A percentile compares a stretch with the other conserved stretches of the same genome.
phyloP scores from a whole-genome alignment of 2,329 filamentous ascomycete genomes.

The Aphanocladium album region DNA sequence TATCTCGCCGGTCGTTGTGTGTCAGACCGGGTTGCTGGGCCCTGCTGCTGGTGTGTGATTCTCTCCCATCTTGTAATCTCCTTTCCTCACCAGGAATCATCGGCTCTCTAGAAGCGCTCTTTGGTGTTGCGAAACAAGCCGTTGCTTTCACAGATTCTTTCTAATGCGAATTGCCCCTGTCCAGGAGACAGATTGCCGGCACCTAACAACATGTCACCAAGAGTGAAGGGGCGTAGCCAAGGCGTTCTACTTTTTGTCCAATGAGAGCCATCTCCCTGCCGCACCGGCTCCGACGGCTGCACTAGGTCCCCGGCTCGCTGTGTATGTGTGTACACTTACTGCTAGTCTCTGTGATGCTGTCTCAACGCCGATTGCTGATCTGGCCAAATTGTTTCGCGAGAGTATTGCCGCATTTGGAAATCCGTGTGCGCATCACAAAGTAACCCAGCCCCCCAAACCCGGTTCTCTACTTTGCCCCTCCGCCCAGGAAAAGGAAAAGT shows the following conservation, averaged over 20 bases:
- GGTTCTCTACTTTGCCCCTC: not conserved
- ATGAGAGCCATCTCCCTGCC: not conserved
- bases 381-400: slow-evolving; percentile 1
- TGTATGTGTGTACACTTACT: no score
- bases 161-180: not conserved
- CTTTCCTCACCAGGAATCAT: not conserved
- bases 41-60: not conserved
- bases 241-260: not conserved
- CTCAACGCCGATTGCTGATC: no score
- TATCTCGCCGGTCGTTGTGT: not conserved
- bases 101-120: no score
- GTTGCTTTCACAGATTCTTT: not conserved
- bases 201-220: not conserved
- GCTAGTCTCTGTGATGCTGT: no score
- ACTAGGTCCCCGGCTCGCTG: not conserved
- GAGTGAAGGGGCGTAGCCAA: not conserved
- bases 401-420: slow-evolving; percentile 2
- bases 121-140: no score
- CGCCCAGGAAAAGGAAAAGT: not conserved
- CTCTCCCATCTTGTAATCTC: not conserved
- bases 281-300: slow-evolving; percentile 12
- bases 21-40: not conserved
- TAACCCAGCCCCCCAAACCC: not conserved
- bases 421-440: not conserved
- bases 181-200: not conserved